Conservation (phyloP, 1,284 basidiomycete species). For the Crepidotus sp. region DNA sequence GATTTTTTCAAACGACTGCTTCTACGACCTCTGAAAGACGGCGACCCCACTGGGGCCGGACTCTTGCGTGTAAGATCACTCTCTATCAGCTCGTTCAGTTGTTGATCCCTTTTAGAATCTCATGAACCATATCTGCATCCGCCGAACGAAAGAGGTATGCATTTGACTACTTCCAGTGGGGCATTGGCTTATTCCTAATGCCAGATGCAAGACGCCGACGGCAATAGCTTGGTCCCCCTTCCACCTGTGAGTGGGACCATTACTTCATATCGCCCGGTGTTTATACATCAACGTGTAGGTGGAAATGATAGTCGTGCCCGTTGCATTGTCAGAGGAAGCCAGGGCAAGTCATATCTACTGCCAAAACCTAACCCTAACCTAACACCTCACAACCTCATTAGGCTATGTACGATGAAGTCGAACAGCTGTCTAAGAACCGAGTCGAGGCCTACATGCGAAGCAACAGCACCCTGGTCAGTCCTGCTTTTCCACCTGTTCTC, state of each 20-base stretch:
- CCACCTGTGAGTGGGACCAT: constrained; percentile 48
- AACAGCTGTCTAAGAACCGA: constrained; percentile 51
- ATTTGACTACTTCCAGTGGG: background rate
- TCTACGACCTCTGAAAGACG: constrained; percentile 63
- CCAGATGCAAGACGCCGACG: constrained; percentile 75
- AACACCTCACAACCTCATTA: constrained; percentile 20
- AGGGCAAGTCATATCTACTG: constrained; percentile 36
- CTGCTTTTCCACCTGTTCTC: background rate
- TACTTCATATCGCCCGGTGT: background rate
- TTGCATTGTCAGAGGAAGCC: constrained; percentile 60
- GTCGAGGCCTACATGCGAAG: constrained; percentile 51
- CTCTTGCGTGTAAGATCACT: constrained; percentile 25
- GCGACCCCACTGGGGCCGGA: constrained; percentile 55
- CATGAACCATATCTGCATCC: constrained; percentile 78
- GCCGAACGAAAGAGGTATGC: constrained; percentile 75
- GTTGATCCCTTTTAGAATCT: constrained; percentile 44
- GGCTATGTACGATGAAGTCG: constrained; percentile 71
- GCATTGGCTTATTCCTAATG: constrained; percentile 7
- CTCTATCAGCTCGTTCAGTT: background rate
- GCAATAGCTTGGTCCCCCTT: constrained; percentile 63
- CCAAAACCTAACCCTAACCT: too few species aligned
- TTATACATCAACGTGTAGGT: constrained; percentile 35
- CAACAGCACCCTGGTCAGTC: constrained; percentile 30
- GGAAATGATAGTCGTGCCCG: constrained; percentile 61
- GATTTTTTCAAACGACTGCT: constrained; percentile 74